A percentile compares a stretch with the other conserved stretches of the same genome.
Conservation (phyloP, 306 rosid genomes). For the Vicia sativa region DNA sequence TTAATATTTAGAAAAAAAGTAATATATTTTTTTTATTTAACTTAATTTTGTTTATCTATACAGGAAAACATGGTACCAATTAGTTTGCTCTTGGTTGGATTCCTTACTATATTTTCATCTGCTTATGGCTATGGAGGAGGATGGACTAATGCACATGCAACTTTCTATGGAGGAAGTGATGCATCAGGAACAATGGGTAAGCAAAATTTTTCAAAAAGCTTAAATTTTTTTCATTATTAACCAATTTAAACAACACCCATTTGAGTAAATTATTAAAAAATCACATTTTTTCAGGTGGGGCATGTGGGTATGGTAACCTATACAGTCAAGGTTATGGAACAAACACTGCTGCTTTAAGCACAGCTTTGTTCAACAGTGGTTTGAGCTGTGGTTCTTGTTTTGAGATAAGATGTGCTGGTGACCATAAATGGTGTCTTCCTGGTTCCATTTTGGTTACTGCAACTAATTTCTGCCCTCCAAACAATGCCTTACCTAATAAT, state of each 20-base stretch:
- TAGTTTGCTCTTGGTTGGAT: constrained; percentile 47
- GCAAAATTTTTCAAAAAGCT: neutral
- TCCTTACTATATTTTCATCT: constrained; percentile 59
- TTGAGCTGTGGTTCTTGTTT: constrained; percentile 93
- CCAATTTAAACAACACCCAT: neutral
- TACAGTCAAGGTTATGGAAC: constrained; percentile 99
- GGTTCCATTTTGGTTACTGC: constrained; percentile 96
- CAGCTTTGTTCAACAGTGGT: constrained; percentile 94
- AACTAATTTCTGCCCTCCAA: constrained; percentile 97
- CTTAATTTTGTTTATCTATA: constrained; percentile 20
- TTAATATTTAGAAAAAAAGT: constrained; percentile 16
- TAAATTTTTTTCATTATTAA: neutral
- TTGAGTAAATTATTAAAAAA: constrained; percentile 10
- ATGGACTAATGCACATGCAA: constrained; percentile 86
- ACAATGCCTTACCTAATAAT: constrained; percentile 86
- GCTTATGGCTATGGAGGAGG: constrained; percentile 70
- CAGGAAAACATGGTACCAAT: constrained; percentile 67
- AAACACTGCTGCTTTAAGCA: constrained; percentile 94
- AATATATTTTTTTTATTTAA: neutral
- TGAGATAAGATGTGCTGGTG: constrained; percentile 73
- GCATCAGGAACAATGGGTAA: constrained; percentile 99
- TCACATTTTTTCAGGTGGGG: constrained; percentile 64
- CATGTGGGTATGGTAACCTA: constrained; percentile 97
- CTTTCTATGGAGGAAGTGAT: constrained; percentile 96
- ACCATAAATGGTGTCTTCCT: constrained; percentile 78